Percentiles rank a stretch among this genome's conserved stretches.
Evolutionary conservation across 163 green algal genomes (phyloP).

Genomic region (Chloromonas sp.): DNA sequence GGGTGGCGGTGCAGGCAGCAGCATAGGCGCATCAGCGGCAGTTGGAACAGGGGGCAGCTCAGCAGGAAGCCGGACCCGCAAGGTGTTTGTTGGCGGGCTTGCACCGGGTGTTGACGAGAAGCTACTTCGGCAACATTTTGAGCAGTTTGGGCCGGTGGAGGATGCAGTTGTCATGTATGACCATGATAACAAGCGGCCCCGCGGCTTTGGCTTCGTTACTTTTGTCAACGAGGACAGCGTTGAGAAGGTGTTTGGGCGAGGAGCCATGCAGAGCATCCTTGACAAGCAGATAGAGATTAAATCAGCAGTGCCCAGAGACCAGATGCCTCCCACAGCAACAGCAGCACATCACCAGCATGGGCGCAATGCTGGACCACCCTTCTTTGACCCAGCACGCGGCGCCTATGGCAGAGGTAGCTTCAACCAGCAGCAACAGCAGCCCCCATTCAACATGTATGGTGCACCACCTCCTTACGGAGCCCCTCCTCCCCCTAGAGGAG

Average conservation of each 20-base stretch:
- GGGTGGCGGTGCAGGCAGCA: slow-evolving; percentile 17
- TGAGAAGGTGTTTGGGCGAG: slow-evolving; percentile 69
- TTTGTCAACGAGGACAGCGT: slow-evolving; percentile 80
- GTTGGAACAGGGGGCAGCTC: slow-evolving; percentile 7
- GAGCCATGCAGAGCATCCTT: slow-evolving; percentile 65
- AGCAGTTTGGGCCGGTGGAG: slow-evolving; percentile 83
- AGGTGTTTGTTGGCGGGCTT: slow-evolving; percentile 95
- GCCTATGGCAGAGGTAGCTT: too few species aligned
- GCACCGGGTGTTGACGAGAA: slow-evolving; percentile 80
- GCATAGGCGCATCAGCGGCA: slow-evolving; percentile 25
- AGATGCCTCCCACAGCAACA: slow-evolving; percentile 52
- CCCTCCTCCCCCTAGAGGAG: too few species aligned
- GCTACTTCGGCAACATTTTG: slow-evolving; percentile 80
- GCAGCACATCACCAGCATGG: background rate
- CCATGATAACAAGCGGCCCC: slow-evolving; percentile 85
- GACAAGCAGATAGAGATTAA: slow-evolving; percentile 94
- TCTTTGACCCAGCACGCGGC: background rate
- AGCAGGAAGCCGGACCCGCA: slow-evolving; percentile 34
- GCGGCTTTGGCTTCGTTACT: slow-evolving; percentile 96
- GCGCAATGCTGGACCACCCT: background rate
- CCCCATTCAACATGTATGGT: too few species aligned
- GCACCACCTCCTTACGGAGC: too few species aligned
- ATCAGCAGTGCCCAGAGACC: slow-evolving; percentile 75
- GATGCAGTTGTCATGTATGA: slow-evolving; percentile 97
- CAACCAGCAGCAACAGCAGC: too few species aligned